Percentiles rank a stretch among this genome's conserved stretches.
Evolutionary conservation across 2,329 filamentous ascomycete genomes (phyloP).

Genomic region (Trichoderma oligosporum): DNA sequence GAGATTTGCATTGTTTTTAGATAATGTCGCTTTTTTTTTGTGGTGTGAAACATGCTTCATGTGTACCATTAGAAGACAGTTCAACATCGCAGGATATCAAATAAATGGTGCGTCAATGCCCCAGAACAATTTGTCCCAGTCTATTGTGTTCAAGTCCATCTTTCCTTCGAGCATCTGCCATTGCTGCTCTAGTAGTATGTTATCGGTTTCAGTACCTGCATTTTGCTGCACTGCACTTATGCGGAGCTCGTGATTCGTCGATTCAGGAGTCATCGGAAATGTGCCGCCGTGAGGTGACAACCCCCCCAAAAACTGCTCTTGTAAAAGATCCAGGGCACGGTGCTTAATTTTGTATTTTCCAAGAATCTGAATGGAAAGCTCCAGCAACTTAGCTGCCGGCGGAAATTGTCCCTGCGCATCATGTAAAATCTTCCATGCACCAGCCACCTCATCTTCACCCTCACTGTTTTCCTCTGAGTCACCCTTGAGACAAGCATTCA

Average conservation of each 20-base stretch:
- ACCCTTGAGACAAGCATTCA: conserved; percentile 31
- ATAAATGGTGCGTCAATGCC: conserved; percentile 35
- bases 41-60: not conserved
- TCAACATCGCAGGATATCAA: conserved; percentile 14
- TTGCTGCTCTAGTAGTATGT: conserved; percentile 27
- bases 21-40: no score
- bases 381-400: conserved; percentile 31
- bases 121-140: conserved; percentile 37
- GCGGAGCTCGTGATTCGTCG: conserved; percentile 23
- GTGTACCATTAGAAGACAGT: not conserved
- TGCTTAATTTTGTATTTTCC: conserved; percentile 31
- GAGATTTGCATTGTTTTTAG: no score
- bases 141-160: conserved; percentile 35
- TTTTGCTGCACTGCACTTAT: conserved; percentile 14
- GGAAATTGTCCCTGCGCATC: conserved; percentile 30
- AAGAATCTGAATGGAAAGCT: conserved; percentile 32
- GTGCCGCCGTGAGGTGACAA: conserved; percentile 8
- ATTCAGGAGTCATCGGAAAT: conserved; percentile 31
- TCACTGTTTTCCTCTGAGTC: conserved; percentile 25
- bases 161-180: conserved; percentile 29
- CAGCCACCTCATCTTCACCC: conserved; percentile 28
- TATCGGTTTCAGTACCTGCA: conserved; percentile 17
- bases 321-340: conserved; percentile 24
- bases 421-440: conserved; percentile 35
- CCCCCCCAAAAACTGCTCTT: conserved; percentile 18